phyloP scores from a whole-genome alignment of 768 basidiomycete species.

The Russula lepida region DNA sequence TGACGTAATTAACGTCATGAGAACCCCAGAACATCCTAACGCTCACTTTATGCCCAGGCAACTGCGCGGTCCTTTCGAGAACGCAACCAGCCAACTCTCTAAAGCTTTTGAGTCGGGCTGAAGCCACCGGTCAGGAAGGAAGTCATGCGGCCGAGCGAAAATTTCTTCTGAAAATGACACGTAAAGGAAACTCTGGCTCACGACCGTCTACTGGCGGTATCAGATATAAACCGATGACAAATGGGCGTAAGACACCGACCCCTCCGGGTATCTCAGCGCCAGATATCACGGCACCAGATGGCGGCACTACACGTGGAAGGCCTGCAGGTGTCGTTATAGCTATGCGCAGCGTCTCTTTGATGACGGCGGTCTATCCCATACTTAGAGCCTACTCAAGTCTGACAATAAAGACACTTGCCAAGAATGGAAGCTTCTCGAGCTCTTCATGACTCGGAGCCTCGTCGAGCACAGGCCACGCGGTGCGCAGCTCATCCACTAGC shows the following conservation, averaged over 20 bases:
- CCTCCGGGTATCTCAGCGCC: conserved; percentile 8
- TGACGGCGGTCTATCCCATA: conserved; percentile 7
- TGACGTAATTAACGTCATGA: neutral
- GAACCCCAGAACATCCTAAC: neutral
- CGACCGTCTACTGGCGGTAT: neutral
- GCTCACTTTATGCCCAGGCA: conserved; percentile 22
- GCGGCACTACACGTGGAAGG: conserved; percentile 10
- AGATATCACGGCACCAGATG: conserved; percentile 5
- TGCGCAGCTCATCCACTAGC: conserved; percentile 1
- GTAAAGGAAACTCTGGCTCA: conserved; percentile 15
- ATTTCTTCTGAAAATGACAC: conserved; percentile 7
- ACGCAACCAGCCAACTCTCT: conserved; percentile 17
- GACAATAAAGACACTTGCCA: neutral
- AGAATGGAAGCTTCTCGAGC: conserved; percentile 9
- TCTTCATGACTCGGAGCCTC: conserved; percentile 5
- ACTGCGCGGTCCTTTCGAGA: conserved; percentile 21
- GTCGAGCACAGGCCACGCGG: conserved; percentile 5
- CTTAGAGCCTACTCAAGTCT: neutral
- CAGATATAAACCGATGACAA: neutral
- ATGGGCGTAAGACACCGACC: neutral
- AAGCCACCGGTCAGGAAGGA: conserved; percentile 22
- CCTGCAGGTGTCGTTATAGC: neutral
- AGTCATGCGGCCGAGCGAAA: conserved; percentile 14
- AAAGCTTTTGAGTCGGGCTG: conserved; percentile 4
- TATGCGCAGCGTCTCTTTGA: conserved; percentile 11